Evolutionary conservation across 306 rosid species (phyloP).

Genomic region (Gastrolobium villosum): DNA sequence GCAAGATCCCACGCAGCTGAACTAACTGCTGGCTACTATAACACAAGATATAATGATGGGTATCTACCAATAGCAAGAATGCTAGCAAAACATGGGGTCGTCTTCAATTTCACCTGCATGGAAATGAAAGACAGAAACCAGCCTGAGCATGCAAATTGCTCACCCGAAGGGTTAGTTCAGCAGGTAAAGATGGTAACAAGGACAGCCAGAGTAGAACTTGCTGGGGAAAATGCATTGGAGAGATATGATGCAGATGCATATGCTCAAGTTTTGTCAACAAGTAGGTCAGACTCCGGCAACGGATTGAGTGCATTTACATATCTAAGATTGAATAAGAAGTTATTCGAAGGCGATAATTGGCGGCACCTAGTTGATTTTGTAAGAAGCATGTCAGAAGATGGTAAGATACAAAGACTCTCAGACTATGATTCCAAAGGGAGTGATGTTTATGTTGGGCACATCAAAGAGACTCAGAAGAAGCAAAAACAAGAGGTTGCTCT

Average conservation of each 20-base stretch:
- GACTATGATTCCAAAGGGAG: constrained; percentile 63
- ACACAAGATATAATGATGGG: constrained; percentile 76
- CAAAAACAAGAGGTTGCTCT: constrained; percentile 57
- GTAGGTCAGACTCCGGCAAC: constrained; percentile 73
- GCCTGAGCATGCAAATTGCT: constrained; percentile 74
- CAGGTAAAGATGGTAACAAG: constrained; percentile 82
- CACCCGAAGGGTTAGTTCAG: constrained; percentile 88
- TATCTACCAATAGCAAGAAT: constrained; percentile 74
- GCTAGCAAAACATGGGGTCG: constrained; percentile 72
- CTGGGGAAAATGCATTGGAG: constrained; percentile 95
- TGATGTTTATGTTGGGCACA: constrained; percentile 75
- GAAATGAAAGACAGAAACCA: constrained; percentile 94
- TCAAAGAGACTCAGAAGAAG: constrained; percentile 55
- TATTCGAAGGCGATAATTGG: constrained; percentile 88
- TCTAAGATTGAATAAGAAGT: constrained; percentile 85
- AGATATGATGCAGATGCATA: constrained; percentile 84
- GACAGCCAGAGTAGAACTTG: constrained; percentile 71
- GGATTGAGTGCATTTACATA: constrained; percentile 83
- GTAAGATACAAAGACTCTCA: constrained; percentile 60
- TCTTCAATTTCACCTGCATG: constrained; percentile 96
- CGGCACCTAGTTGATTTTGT: constrained; percentile 78
- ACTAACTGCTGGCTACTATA: constrained; percentile 91
- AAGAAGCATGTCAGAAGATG: constrained; percentile 80
- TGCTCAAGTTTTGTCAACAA: constrained; percentile 77
- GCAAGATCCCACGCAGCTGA: constrained; percentile 91